Base-by-base conservation (phyloP, 371 early-diverging fungal species). In the Rhizopus stolonifer region DNA sequence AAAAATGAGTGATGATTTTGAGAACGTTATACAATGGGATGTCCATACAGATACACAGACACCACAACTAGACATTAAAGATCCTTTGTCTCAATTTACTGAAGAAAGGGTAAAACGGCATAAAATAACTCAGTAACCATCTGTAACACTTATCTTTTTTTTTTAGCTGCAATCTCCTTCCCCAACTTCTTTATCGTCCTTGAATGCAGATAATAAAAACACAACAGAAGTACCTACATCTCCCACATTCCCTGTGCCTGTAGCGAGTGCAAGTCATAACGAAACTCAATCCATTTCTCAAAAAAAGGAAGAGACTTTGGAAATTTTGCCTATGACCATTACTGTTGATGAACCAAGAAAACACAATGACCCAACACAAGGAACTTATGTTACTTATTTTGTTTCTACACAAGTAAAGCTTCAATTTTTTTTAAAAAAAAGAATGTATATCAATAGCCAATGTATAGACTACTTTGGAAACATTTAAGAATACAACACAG, bases 361-460 rank as follows among this genome's bases (percentile, higher is more conserved):
- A 63, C 91, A 93, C 55, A 86, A 89, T 22, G 96, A 95, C 53
- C 88, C 91, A 11, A 74, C 85, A 1, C 81, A 82, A 46, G 82
- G 83, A 31, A 81, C 89, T 15, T 92, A 78, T 65, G 83, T 95
- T 18, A 83, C 87, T 14, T 96, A 95, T 65, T 77, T 89, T 36
- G 77, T 96, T 26, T 86, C 82, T 6, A 92, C 94, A 4, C 79
- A 80, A 63, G 92, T 74, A 71, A 49, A n/a, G 24, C 34, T 11
- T 3, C 9, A 21, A 11, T 38, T 18, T 19, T 42, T 15, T 33
- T n/a, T n/a, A n/a, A n/a, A n/a, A n/a, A n/a, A n/a, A n/a, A n/a
- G n/a, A n/a, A n/a, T n/a, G n/a, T n/a, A n/a, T n/a, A n/a, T n/a
- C n/a, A n/a, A n/a, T n/a, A n/a, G n/a, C n/a, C n/a, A n/a, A n/a